Evolutionary conservation across 1,139 yeast species (phyloP).

Genomic region (Torulaspora globosa): DNA sequence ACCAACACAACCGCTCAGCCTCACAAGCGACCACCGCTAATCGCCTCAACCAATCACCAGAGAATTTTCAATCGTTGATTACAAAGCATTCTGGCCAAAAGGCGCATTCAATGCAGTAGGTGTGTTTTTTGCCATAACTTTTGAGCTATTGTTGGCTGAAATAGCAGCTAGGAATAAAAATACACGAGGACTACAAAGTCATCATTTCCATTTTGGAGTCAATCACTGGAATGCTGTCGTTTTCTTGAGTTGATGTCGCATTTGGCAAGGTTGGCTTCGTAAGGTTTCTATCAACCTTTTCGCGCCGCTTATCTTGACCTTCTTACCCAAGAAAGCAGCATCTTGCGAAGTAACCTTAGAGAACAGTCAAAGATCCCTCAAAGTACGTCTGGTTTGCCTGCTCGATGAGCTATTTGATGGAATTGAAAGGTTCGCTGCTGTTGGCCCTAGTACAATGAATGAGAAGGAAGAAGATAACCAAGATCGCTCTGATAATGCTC

Average conservation of each 20-base stretch:
- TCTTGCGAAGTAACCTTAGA: neutral
- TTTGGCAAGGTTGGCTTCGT: neutral
- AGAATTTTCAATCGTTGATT: too few species aligned
- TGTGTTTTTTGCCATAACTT: too few species aligned
- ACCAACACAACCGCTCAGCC: too few species aligned
- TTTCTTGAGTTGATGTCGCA: neutral
- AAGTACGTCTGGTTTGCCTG: neutral
- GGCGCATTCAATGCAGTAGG: too few species aligned
- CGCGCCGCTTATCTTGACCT: neutral
- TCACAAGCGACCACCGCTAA: too few species aligned
- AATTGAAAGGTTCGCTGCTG: neutral
- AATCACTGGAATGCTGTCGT: neutral
- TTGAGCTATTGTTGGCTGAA: too few species aligned
- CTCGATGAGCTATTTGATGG: neutral
- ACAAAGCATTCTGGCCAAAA: too few species aligned
- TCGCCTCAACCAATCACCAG: too few species aligned
- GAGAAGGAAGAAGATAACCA: neutral
- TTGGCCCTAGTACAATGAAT: neutral
- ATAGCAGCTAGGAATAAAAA: too few species aligned
- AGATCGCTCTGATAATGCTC: neutral
- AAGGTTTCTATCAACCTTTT: neutral
- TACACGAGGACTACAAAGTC: too few species aligned
- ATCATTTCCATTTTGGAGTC: too few species aligned
- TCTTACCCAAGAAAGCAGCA: too few species aligned
- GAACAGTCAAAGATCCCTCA: neutral